Evolutionary conservation across 305 asterid genomes (phyloP).

Genomic region (Solanum hybrid): DNA sequence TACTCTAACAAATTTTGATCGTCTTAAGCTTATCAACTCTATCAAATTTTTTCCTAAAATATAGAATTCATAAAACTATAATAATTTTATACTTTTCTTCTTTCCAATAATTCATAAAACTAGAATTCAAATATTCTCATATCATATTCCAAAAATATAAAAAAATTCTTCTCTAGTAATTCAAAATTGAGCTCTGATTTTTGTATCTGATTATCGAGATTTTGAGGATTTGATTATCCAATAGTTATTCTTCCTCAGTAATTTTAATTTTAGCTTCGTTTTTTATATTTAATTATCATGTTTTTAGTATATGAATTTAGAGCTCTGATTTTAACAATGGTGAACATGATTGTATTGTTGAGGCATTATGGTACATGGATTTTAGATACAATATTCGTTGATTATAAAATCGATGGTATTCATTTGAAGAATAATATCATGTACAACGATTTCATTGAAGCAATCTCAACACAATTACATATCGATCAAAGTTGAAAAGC

Average conservation of each 20-base stretch:
- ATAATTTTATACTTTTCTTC: background rate
- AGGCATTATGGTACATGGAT: background rate
- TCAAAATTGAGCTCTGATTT: background rate
- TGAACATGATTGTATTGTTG: no score
- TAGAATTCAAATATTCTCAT: background rate
- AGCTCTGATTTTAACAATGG: background rate
- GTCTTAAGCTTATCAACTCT: background rate
- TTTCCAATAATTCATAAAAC: background rate
- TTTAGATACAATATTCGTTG: no score
- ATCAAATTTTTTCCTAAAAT: background rate
- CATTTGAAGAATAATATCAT: background rate
- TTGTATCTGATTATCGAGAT: background rate
- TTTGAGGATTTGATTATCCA: background rate
- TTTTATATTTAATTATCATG: no score
- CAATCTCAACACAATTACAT: background rate
- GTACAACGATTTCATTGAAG: no score
- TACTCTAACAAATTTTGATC: background rate
- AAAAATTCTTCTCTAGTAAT: background rate
- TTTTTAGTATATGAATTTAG: no score
- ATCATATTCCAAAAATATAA: background rate
- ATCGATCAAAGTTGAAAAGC: background rate
- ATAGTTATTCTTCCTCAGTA: background rate
- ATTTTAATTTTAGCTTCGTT: no score
- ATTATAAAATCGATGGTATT: no score
- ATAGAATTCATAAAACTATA: background rate